Evolutionary conservation across 441 rosid species (phyloP).

Genomic region (Populus trichocarpa): DNA sequence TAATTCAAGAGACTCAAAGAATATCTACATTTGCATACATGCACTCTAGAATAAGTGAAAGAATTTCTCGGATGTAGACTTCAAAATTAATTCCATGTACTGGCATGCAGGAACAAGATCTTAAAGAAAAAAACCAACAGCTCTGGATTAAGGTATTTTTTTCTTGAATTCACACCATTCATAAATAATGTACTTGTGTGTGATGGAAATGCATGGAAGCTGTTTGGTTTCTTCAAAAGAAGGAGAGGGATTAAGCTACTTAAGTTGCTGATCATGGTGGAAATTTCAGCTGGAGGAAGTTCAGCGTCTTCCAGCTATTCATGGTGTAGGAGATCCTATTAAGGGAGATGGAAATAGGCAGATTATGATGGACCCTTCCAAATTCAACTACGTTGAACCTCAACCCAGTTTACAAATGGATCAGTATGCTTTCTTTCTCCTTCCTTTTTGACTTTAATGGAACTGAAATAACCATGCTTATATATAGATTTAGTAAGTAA

Average conservation of each 20-base stretch:
- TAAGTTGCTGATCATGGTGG: neutral
- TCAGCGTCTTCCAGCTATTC: constrained; percentile 3
- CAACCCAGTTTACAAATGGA: neutral
- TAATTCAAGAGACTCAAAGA: no score
- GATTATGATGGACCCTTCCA: neutral
- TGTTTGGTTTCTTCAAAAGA: no score
- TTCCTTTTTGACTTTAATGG: no score
- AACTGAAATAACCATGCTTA: neutral
- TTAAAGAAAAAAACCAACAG: constrained; percentile 27
- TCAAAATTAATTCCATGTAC: no score
- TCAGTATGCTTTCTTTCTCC: constrained; percentile 6
- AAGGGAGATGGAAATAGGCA: neutral
- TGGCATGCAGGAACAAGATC: constrained; percentile 25
- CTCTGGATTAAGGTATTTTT: constrained; percentile 29
- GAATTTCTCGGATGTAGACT: no score
- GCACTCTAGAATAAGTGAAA: no score
- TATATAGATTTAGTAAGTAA: no score
- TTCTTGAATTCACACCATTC: neutral
- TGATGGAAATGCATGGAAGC: no score
- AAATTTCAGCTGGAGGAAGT: constrained; percentile 27
- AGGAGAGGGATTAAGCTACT: no score
- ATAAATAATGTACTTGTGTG: no score
- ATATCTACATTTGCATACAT: no score
- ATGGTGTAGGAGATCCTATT: constrained; percentile 14
- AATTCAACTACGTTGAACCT: neutral